phyloP scores from a whole-genome alignment of 768 basidiomycete species.

The Lentinula lateritia region DNA sequence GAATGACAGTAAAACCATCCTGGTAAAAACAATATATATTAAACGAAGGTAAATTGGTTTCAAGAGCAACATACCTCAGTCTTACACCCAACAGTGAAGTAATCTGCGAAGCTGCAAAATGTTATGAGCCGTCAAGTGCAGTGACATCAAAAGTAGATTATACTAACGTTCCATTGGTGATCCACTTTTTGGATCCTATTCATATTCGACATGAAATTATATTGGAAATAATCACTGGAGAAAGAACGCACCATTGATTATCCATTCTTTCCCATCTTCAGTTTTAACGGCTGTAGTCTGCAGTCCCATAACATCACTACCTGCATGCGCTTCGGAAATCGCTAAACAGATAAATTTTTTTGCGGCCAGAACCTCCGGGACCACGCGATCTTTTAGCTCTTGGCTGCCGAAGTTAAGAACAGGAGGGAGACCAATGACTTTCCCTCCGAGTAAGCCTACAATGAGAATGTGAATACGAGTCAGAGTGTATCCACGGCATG shows the following conservation, averaged over 20 bases:
- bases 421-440: constrained; percentile 81
- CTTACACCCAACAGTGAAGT: constrained; percentile 65
- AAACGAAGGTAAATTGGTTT: not conserved
- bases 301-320: constrained; percentile 75
- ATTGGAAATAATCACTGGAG: constrained; percentile 2
- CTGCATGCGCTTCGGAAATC: constrained; percentile 86
- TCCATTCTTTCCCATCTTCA: constrained; percentile 76
- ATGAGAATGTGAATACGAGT: not conserved
- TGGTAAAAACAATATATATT: constrained; percentile 8
- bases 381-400: constrained; percentile 45
- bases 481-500: not conserved
- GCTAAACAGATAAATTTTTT: constrained; percentile 81
- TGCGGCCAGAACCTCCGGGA: constrained; percentile 63
- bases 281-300: constrained; percentile 70
- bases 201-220: not conserved
- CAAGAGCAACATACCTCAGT: constrained; percentile 34
- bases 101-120: constrained; percentile 37
- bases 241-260: constrained; percentile 58
- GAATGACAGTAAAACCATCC: constrained; percentile 77
- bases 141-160: not conserved
- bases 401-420: constrained; percentile 76
- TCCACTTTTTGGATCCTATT: constrained; percentile 72
- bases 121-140: not conserved
- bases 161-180: constrained; percentile 64
- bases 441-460: constrained; percentile 58